These are phyloP conservation scores for Staphylotrichum longicolle DNA, from an alignment of 495 filamentous ascomycete genomes.

Conservation along the genomic window DNA sequence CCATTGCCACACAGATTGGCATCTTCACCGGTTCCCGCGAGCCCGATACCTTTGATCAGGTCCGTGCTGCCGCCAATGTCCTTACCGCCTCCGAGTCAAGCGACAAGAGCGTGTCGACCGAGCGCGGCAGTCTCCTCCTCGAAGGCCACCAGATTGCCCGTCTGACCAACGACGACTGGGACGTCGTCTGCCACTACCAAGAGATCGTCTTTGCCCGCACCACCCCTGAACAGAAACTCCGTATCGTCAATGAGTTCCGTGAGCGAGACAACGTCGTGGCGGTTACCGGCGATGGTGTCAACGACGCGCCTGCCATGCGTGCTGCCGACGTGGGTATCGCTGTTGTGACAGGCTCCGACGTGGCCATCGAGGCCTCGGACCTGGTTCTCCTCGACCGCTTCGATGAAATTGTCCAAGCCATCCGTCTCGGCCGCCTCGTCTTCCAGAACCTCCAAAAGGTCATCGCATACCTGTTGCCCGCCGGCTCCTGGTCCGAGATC, in stretches of 20 bases:
- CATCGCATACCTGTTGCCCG: slow-evolving; percentile 27
- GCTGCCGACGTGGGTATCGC: slow-evolving; percentile 82
- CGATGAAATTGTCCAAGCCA: slow-evolving; percentile 68
- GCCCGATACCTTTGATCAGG: slow-evolving; percentile 6
- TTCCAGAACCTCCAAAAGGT: slow-evolving; percentile 69
- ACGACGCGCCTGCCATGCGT: slow-evolving; percentile 79
- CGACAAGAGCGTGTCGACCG: neutral
- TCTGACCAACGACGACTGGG: slow-evolving; percentile 62
- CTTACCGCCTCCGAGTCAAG: neutral
- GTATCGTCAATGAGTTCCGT: slow-evolving; percentile 59
- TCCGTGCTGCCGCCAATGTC: neutral
- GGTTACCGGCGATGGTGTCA: slow-evolving; percentile 90
- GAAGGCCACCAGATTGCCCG: slow-evolving; percentile 68
- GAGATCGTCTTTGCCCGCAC: slow-evolving; percentile 63
- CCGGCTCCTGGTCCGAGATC: slow-evolving; percentile 23
- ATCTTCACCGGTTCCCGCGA: slow-evolving; percentile 32
- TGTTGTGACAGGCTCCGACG: slow-evolving; percentile 73
- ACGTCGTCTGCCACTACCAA: slow-evolving; percentile 44
- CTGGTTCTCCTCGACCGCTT: slow-evolving; percentile 85
- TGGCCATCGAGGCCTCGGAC: slow-evolving; percentile 82
- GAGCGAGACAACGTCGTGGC: slow-evolving; percentile 63
- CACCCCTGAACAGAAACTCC: slow-evolving; percentile 73
- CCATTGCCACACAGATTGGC: slow-evolving; percentile 55
- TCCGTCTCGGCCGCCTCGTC: slow-evolving; percentile 61
- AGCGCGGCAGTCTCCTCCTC: slow-evolving; percentile 51